These are phyloP conservation scores for Coniophora puteana DNA, from an alignment of 1,284 basidiomycete species.

Conservation along the genomic window DNA sequence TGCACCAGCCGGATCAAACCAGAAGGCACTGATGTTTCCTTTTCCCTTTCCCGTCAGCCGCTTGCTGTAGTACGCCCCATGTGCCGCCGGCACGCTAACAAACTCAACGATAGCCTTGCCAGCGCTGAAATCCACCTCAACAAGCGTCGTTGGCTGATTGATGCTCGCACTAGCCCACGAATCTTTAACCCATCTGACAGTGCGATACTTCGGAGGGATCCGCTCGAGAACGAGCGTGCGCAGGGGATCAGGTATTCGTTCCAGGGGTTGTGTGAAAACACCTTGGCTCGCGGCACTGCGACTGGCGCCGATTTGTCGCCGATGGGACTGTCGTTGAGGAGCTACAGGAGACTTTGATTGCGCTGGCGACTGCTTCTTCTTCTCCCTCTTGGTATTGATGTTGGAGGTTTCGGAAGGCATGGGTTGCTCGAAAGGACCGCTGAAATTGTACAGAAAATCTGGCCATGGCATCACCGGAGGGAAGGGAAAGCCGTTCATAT, in stretches of 20 bases:
- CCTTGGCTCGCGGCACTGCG: too few species aligned
- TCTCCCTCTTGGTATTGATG: too few species aligned
- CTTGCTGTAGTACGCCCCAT: constrained; percentile 48
- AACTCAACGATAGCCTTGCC: constrained; percentile 58
- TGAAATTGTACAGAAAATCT: too few species aligned
- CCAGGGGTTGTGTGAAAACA: constrained; percentile 26
- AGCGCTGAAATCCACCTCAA: constrained; percentile 33
- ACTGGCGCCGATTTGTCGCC: too few species aligned
- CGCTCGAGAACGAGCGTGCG: constrained; percentile 59
- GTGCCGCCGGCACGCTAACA: constrained; percentile 37
- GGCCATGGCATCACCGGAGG: too few species aligned
- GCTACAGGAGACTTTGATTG: too few species aligned
- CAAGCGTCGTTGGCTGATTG: constrained; percentile 30
- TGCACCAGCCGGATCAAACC: constrained; percentile 33
- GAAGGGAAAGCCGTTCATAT: too few species aligned
- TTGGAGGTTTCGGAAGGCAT: too few species aligned
- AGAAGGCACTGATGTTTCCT: constrained; percentile 50
- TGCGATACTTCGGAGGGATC: constrained; percentile 50
- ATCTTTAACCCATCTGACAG: constrained; percentile 32
- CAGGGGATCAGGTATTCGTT: constrained; percentile 36
- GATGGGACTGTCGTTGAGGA: too few species aligned
- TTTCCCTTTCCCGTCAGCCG: constrained; percentile 43
- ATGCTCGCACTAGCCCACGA: constrained; percentile 45
- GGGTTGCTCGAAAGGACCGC: too few species aligned
- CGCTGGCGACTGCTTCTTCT: too few species aligned